Percentiles rank a stretch among this genome's conserved stretches.
Conservation (phyloP, 306 rosid species). For the Boehmeria nivea region DNA sequence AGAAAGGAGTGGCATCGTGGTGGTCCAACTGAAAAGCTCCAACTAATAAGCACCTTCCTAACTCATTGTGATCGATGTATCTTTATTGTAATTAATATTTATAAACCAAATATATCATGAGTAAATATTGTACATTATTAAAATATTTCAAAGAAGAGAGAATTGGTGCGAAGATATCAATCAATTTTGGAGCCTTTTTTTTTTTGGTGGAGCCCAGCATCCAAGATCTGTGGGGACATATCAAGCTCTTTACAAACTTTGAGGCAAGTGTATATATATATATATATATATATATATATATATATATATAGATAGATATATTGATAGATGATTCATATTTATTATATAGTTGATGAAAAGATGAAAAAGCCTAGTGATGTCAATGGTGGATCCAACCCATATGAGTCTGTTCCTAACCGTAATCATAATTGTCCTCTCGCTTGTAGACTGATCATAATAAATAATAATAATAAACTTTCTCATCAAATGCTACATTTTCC, state of each 20-base stretch:
- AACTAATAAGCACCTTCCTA: slow-evolving; percentile 30
- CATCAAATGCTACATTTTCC: slow-evolving; percentile 37
- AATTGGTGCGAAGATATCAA: too few relatives aligned
- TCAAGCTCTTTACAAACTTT: slow-evolving; percentile 43
- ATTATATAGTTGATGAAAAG: slow-evolving; percentile 27
- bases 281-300: too few relatives aligned
- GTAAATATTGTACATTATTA: too few relatives aligned
- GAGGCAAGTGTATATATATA: slow-evolving; percentile 21
- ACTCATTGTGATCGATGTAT: slow-evolving; percentile 16
- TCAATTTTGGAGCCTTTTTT: slow-evolving; percentile 15
- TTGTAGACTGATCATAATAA: slow-evolving; percentile 8
- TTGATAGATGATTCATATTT: slow-evolving; percentile 15
- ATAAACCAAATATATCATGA: background rate
- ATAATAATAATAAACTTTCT: slow-evolving; percentile 20
- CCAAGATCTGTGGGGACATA: slow-evolving; percentile 44
- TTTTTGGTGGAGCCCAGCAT: slow-evolving; percentile 35
- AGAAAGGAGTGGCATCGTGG: slow-evolving; percentile 8
- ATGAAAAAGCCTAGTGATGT: slow-evolving; percentile 23
- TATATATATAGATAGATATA: too few relatives aligned
- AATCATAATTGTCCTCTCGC: slow-evolving; percentile 48
- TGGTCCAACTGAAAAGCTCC: slow-evolving; percentile 33
- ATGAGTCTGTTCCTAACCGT: slow-evolving; percentile 35
- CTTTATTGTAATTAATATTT: slow-evolving; percentile 11
- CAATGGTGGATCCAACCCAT: slow-evolving; percentile 65
- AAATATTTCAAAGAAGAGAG: background rate